A percentile compares a stretch with the other conserved stretches of the same genome.
Conservation (phyloP, 139 green algal genomes). For the Haematococcus lacustris region DNA sequence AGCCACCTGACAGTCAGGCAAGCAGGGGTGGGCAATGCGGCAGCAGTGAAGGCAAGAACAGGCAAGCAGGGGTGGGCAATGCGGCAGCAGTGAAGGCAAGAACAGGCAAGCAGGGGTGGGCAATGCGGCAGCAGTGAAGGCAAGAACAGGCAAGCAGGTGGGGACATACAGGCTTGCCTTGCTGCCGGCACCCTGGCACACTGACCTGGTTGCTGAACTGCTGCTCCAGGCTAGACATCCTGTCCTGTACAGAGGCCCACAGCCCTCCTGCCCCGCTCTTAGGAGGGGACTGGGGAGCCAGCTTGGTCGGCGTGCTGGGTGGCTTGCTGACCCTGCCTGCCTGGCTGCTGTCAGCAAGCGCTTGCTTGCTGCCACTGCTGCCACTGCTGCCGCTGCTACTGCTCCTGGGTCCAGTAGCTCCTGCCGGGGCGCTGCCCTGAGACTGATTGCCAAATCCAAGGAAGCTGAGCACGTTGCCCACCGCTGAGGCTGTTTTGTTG, state of each 20-base stretch:
- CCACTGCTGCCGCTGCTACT: background rate
- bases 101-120: too few species aligned
- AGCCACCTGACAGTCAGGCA: constrained; percentile 9
- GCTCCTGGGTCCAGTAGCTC: background rate
- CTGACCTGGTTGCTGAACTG: constrained; percentile 24
- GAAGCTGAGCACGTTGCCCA: constrained; percentile 17
- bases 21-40: too few species aligned
- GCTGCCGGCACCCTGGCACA: background rate
- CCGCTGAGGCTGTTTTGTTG: constrained; percentile 19
- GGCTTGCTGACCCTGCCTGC: too few species aligned
- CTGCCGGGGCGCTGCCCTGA: background rate
- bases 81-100: too few species aligned
- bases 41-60: too few species aligned
- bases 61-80: too few species aligned
- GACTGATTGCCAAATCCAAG: constrained; percentile 14
- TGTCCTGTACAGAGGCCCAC: constrained; percentile 2
- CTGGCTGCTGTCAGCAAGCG: too few species aligned
- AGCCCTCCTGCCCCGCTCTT: background rate
- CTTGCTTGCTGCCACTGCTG: background rate
- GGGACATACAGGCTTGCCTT: too few species aligned
- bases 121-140: too few species aligned
- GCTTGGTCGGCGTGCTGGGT: too few species aligned
- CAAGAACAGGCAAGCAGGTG: too few species aligned
- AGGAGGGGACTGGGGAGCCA: too few species aligned
- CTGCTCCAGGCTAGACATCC: constrained; percentile 11